Percentiles rank a stretch among this genome's conserved stretches.
Evolutionary conservation across 2,329 filamentous ascomycete species (phyloP).

Genomic region (Neopestalotiopsis sp.): DNA sequence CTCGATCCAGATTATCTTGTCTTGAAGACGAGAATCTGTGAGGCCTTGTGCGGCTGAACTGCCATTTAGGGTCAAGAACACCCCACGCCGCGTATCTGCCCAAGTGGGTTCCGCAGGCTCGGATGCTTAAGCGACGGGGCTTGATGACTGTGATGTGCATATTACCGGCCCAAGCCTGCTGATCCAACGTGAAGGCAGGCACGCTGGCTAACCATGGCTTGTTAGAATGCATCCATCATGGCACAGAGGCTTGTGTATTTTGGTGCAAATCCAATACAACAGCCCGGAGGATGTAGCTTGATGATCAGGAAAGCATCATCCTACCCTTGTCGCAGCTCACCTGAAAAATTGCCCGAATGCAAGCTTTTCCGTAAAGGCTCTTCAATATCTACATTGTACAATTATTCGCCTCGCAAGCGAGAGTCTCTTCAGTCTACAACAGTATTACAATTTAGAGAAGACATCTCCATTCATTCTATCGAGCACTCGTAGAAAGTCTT

Average conservation of each 20-base stretch:
- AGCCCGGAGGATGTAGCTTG: neutral
- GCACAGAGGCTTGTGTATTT: neutral
- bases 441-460: too few species aligned
- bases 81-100: neutral
- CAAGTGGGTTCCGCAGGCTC: constrained; percentile 3
- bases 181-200: neutral
- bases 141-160: constrained; percentile 3
- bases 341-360: neutral
- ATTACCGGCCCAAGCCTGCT: neutral
- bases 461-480: too few species aligned
- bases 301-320: neutral
- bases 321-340: neutral
- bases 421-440: too few species aligned
- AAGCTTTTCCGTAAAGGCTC: too few species aligned
- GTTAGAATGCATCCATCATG: neutral
- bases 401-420: too few species aligned
- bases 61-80: neutral
- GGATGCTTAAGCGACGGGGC: neutral
- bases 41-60: constrained; percentile 14
- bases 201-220: neutral
- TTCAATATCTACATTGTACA: too few species aligned
- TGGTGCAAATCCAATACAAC: neutral
- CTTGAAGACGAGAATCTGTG: neutral
- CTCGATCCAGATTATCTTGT: neutral
- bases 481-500: too few species aligned